Evolutionary conservation across 2,329 filamentous ascomycete genomes (phyloP).

Genomic region (Venturia asperata): DNA sequence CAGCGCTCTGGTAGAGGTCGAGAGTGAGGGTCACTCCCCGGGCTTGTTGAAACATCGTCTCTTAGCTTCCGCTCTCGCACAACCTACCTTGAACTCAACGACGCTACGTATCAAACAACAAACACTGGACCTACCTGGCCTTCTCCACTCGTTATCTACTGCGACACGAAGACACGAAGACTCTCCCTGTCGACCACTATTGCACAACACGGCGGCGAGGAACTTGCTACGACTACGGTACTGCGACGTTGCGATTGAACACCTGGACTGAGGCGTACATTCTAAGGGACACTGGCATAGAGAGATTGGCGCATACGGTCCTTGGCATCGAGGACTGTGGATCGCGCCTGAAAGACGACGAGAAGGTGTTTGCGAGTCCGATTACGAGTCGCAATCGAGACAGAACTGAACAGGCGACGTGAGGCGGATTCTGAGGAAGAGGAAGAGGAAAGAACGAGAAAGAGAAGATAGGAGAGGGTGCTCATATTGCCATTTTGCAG

Average conservation of each 20-base stretch:
- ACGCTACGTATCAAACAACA: neutral
- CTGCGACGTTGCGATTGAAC: neutral
- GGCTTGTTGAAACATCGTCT: neutral
- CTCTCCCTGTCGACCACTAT: neutral
- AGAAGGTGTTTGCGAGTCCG: neutral
- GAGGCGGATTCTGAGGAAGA: neutral
- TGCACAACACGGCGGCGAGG: too few species aligned
- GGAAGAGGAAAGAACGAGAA: neutral
- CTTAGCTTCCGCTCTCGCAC: neutral
- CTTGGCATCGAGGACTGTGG: neutral
- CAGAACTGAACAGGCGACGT: neutral
- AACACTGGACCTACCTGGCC: neutral
- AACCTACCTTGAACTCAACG: neutral
- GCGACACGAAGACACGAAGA: neutral
- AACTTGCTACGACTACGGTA: neutral
- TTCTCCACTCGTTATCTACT: neutral
- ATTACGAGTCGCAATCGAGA: neutral
- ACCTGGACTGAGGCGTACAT: neutral
- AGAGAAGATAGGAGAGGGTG: neutral
- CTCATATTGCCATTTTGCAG: neutral
- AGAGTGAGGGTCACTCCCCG: neutral
- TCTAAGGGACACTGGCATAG: neutral
- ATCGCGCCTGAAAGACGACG: neutral
- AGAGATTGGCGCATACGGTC: neutral
- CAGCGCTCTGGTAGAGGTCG: too few species aligned